phyloP scores from a whole-genome alignment of 2,329 filamentous ascomycete species.

The Geosmithia flava region DNA sequence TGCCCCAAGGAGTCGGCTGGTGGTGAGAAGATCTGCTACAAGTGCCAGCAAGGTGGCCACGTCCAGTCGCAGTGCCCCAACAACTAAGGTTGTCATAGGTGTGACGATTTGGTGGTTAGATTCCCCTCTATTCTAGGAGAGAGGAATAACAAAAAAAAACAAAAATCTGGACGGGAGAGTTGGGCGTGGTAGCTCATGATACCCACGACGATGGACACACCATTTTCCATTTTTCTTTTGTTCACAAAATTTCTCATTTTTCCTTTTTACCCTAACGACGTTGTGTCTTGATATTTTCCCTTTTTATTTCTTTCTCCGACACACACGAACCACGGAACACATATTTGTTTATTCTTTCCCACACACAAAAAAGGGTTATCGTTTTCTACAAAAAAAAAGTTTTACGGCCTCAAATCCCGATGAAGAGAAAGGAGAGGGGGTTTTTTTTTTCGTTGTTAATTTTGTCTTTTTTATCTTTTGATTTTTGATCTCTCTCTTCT shows the following conservation, averaged over 20 bases:
- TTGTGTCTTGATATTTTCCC: too few species aligned
- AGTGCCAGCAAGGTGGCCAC: slow-evolving; percentile 75
- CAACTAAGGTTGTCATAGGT: slow-evolving; percentile 36
- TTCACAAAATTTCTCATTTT: slow-evolving; percentile 12
- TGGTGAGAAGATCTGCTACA: slow-evolving; percentile 96
- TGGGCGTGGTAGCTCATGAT: slow-evolving; percentile 29
- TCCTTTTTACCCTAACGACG: background rate
- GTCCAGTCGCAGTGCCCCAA: slow-evolving; percentile 91
- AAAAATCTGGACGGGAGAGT: slow-evolving; percentile 8
- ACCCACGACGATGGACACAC: slow-evolving; percentile 21
- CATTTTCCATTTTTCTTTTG: slow-evolving; percentile 9
- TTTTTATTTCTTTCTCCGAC: too few species aligned
- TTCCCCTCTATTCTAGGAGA: slow-evolving; percentile 4
- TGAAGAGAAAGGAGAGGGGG: too few species aligned
- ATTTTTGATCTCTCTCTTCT: too few species aligned
- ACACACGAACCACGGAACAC: too few species aligned
- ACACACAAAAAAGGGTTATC: too few species aligned
- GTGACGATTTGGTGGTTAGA: slow-evolving; percentile 1
- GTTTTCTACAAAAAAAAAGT: too few species aligned
- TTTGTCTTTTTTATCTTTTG: too few species aligned
- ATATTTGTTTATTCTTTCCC: too few species aligned
- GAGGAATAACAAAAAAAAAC: background rate
- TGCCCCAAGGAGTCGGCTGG: slow-evolving; percentile 83
- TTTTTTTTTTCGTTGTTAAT: too few species aligned
- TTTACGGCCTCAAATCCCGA: too few species aligned